Evolutionary conservation across 2,329 filamentous ascomycete genomes (phyloP).

Genomic region (Penicillium sp.): DNA sequence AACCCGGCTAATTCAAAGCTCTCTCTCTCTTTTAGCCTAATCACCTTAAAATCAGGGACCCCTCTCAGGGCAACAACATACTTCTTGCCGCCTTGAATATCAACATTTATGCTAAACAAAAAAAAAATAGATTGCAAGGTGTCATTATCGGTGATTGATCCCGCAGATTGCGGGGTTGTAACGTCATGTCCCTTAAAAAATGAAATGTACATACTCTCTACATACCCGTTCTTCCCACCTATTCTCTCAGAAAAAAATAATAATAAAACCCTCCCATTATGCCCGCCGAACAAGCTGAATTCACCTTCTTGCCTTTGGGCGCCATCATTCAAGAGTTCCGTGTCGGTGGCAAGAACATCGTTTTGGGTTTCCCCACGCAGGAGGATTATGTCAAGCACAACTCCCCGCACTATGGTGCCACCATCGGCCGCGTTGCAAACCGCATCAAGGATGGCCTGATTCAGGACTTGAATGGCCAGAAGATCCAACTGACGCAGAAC

Average conservation of each 20-base stretch:
- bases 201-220: background rate
- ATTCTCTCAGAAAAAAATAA: background rate
- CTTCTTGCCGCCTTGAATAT: background rate
- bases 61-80: background rate
- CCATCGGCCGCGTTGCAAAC: conserved; percentile 82
- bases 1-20: background rate
- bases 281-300: conserved; percentile 35
- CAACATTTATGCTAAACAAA: conserved; percentile 10
- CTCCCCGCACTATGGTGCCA: conserved; percentile 82
- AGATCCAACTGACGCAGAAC: conserved; percentile 71
- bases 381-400: conserved; percentile 76
- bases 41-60: background rate
- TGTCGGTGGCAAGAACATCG: conserved; percentile 78
- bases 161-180: conserved; percentile 25
- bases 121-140: background rate
- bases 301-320: conserved; percentile 48
- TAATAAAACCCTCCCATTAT: conserved; percentile 13
- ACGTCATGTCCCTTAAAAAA: conserved; percentile 20
- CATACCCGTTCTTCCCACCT: background rate
- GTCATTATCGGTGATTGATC: conserved; percentile 16
- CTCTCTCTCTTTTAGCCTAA: conserved; percentile 3
- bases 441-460: conserved; percentile 73
- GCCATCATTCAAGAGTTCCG: conserved; percentile 66
- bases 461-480: conserved; percentile 67
- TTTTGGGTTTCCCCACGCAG: conserved; percentile 76